These are phyloP conservation scores for Curvularia sp. DNA, from an alignment of 2,329 filamentous ascomycete species.

Conservation along the genomic window DNA sequence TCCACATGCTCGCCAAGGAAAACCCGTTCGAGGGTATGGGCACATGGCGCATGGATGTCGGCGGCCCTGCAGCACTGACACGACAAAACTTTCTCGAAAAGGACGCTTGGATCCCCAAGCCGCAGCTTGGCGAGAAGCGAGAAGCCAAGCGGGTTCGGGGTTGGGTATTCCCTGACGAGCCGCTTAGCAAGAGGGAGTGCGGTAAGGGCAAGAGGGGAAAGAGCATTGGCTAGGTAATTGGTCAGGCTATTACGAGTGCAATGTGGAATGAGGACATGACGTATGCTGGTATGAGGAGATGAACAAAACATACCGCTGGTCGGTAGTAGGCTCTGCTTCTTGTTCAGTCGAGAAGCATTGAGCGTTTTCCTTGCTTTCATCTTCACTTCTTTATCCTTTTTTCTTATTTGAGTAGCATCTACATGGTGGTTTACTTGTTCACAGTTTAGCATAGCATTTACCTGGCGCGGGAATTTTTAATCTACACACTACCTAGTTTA, in stretches of 20 bases:
- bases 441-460: conserved; percentile 17
- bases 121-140: conserved; percentile 75
- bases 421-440: neutral
- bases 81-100: conserved; percentile 72
- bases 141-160: conserved; percentile 76
- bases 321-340: conserved; percentile 4
- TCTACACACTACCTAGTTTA: conserved; percentile 4
- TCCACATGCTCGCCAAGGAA: conserved; percentile 74
- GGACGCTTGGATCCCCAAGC: conserved; percentile 77
- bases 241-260: neutral
- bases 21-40: conserved; percentile 66
- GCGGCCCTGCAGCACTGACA: conserved; percentile 75
- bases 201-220: conserved; percentile 45
- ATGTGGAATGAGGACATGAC: neutral
- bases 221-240: conserved; percentile 22
- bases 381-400: neutral
- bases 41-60: conserved; percentile 74
- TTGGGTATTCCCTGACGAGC: conserved; percentile 79
- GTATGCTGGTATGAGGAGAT: conserved; percentile 3
- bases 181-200: conserved; percentile 72
- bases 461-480: conserved; percentile 4
- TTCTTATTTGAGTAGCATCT: neutral
- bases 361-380: conserved; percentile 6
- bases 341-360: conserved; percentile 8
- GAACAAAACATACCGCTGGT: conserved; percentile 10